phyloP scores from a whole-genome alignment of 257 asterid species.

The Ilex aquifolium region DNA sequence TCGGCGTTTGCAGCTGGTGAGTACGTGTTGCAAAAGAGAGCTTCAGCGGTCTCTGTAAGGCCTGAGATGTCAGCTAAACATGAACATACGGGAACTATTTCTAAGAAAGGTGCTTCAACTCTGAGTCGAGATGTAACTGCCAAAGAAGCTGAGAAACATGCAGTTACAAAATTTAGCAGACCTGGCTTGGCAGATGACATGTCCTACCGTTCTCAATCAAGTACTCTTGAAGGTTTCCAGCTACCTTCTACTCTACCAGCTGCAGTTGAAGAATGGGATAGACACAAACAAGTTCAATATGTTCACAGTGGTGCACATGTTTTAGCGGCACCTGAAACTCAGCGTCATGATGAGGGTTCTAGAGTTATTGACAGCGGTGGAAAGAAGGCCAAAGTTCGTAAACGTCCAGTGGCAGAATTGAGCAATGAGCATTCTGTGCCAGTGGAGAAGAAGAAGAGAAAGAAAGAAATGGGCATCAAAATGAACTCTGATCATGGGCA shows the following conservation, averaged over 20 bases:
- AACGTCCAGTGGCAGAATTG: slow-evolving; percentile 44
- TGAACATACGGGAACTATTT: neutral
- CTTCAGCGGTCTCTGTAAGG: neutral
- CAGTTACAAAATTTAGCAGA: no score
- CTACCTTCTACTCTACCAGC: slow-evolving; percentile 29
- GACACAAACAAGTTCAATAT: slow-evolving; percentile 11
- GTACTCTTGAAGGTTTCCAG: slow-evolving; percentile 24
- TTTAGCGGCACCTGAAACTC: slow-evolving; percentile 10
- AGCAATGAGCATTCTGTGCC: slow-evolving; percentile 30
- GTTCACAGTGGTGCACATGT: slow-evolving; percentile 14
- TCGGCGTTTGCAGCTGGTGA: neutral
- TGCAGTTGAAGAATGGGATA: slow-evolving; percentile 15
- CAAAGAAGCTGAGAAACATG: neutral
- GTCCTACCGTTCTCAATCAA: slow-evolving; percentile 29
- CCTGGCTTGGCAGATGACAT: slow-evolving; percentile 14
- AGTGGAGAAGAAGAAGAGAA: slow-evolving; percentile 49
- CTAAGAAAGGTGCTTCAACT: neutral
- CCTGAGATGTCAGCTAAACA: neutral
- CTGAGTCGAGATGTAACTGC: neutral
- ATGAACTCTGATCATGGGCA: slow-evolving; percentile 18
- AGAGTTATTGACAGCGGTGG: slow-evolving; percentile 29
- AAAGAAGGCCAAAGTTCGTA: slow-evolving; percentile 47
- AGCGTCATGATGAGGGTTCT: slow-evolving; percentile 27
- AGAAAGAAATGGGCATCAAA: slow-evolving; percentile 29
- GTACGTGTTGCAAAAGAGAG: neutral